Base-by-base conservation (phyloP, 2,329 filamentous ascomycete genomes). In the Tolypocladium sp. region DNA sequence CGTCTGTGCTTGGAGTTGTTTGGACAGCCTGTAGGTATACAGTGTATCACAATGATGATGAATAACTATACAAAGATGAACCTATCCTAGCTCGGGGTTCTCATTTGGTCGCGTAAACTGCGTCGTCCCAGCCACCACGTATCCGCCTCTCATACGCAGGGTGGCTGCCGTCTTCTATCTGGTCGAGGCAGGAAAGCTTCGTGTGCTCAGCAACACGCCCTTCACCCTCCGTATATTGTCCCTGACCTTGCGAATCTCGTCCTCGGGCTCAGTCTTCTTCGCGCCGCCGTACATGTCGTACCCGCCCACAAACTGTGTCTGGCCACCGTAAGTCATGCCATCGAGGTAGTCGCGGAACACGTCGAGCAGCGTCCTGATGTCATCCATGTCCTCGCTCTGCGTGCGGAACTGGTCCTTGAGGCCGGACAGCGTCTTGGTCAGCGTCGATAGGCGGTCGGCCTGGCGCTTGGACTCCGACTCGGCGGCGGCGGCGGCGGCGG, bases 201-300 rank as follows among this genome's bases (percentile, higher is more conserved):
- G 83, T 5, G 90, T 83, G 67, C 85, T 91, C 59, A 95, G 72
- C 64, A 94, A 76, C 13, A 91, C 83, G 1, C 90, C 90, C 76
- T 95, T 95, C 49, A 94, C 83, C 59, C 88, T 82, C 63, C 90
- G 78, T 57, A 95, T 92, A 62, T 88, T 89, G 63, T 85, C 85
- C 74, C 89, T 90, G 25, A 90, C 79, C 68, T 83, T 85, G 63
- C 84, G 84, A 66, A 91, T 86, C 73, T 90, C 88, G 71, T 93
- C 89, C 62, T 85, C 81, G 37, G 82, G 81, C 65, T 85, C 85
- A 56, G 73, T 72, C 64, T 71, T 77, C 37, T 71, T 73, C n/a
- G 71, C 72, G 22, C 73, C 73, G 17, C 76, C 75, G 62, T 81
- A 78, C 57, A 78, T 61, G 58, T 78, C 74, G 60, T 73, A 71